Evolutionary conservation across 805 yeast species (phyloP), one percentile per base, ranked within the genome.

Genomic region (Clavispora asparagi): DNA sequence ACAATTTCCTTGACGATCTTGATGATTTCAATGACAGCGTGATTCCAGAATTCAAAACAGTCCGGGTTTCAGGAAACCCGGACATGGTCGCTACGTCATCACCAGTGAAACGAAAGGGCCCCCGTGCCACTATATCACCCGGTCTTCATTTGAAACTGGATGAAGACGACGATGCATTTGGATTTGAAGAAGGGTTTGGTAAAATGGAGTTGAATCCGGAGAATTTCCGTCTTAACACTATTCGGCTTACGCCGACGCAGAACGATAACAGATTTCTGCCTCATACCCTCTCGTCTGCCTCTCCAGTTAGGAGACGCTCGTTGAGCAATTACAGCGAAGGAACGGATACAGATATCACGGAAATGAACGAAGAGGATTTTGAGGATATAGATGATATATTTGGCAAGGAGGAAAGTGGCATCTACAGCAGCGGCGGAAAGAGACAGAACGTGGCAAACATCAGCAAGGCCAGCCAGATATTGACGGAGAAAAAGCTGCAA

Each of bases 311-410:
- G n/a, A 45, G 64, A 8, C 59, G 57, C 33, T 56, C 68, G 1
- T 49, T 68, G 37, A 60, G 68, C 46, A 71, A 68, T 26, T 68
- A 67, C 47, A 67, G 74, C 45, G 75, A 70, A 45, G 67, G 58
- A n/a, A 55, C 59, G 6, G 72, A 67, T 29, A 71, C 75, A 0
- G 74, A 69, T 42, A 60, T 62, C 32, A 70, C 76, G 1, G 67
- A 68, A 31, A 55, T 70, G 49, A 60, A 67, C 43, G 74, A 67
- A 26, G 70, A 67, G 1, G 74, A 65, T 28, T 60, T 62, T 45
- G 71, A 66, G 42, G 71, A 65, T 23, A 44, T 67, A 39, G 76
- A 70, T 46, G 61, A 67, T 43, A 62, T 68, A 11, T 67, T 68
- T 51, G 72, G 71, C 13, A 57, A 59, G 41, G 70, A 67, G 41